A percentile compares a stretch with the other conserved stretches of the same genome.
phyloP scores from a whole-genome alignment of 768 basidiomycete species.

The Leccinum sublutescens region DNA sequence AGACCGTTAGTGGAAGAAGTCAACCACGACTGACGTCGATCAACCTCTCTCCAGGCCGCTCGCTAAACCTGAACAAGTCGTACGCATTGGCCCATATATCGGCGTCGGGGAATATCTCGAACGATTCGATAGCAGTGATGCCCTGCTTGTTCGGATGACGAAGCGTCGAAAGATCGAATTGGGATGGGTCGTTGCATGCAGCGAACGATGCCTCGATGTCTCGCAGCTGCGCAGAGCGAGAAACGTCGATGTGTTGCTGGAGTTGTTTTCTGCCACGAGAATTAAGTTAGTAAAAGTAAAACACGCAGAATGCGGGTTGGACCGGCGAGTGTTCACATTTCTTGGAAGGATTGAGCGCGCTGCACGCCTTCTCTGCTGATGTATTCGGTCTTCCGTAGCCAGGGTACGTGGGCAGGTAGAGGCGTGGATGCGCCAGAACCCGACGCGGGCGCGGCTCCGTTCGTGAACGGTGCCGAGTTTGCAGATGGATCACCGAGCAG shows the following conservation, averaged over 20 bases:
- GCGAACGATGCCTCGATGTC: constrained; percentile 79
- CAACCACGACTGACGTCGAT: constrained; percentile 51
- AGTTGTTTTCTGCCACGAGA: constrained; percentile 44
- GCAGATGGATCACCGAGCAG: constrained; percentile 68
- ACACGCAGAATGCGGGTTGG: not conserved
- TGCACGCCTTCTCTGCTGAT: constrained; percentile 61
- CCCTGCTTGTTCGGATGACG: constrained; percentile 78
- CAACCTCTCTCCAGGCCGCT: constrained; percentile 77
- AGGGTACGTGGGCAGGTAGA: constrained; percentile 66
- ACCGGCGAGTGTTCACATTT: constrained; percentile 46
- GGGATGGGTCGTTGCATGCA: constrained; percentile 49
- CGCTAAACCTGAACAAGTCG: constrained; percentile 82
- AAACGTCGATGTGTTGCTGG: constrained; percentile 61
- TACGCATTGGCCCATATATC: constrained; percentile 90
- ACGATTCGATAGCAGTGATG: constrained; percentile 75
- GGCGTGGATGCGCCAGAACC: constrained; percentile 45
- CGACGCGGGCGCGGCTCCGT: constrained; percentile 35
- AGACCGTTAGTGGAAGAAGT: not conserved
- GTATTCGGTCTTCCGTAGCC: constrained; percentile 93
- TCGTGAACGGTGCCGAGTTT: constrained; percentile 41
- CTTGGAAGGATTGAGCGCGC: constrained; percentile 43
- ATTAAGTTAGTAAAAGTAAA: not conserved
- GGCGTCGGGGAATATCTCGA: constrained; percentile 78
- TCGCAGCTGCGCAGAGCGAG: constrained; percentile 67
- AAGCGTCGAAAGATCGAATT: constrained; percentile 57